These are phyloP conservation scores for Ustilago trichophora DNA, from an alignment of 1,284 basidiomycete species.

Conservation along the genomic window DNA sequence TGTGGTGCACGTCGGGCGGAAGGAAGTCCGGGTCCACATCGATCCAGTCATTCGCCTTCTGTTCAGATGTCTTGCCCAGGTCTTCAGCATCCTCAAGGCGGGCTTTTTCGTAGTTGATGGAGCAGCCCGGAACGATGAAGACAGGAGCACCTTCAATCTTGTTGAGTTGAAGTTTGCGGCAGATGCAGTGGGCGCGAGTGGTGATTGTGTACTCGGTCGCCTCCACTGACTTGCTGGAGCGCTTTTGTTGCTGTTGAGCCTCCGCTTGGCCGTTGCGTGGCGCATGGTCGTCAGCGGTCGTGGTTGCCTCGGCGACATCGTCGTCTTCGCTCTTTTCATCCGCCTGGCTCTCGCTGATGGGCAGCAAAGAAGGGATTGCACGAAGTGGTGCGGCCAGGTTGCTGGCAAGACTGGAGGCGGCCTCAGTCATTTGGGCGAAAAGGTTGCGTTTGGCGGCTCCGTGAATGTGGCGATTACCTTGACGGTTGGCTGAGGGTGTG, in stretches of 20 bases:
- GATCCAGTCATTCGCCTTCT: conserved; percentile 29
- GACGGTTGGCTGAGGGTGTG: conserved; percentile 36
- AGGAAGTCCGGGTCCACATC: conserved; percentile 44
- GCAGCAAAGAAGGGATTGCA: conserved; percentile 26
- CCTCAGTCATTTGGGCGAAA: conserved; percentile 28
- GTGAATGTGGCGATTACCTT: conserved; percentile 40
- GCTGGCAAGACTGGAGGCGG: conserved; percentile 29
- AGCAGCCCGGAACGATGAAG: conserved; percentile 48
- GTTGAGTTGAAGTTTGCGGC: conserved; percentile 20
- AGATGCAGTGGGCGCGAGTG: conserved; percentile 36
- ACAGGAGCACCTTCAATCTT: conserved; percentile 23
- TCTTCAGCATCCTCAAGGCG: conserved; percentile 26
- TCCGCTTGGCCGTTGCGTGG: neutral
- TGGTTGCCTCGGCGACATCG: neutral
- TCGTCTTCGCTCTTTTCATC: conserved; percentile 10
- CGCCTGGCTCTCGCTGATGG: conserved; percentile 28
- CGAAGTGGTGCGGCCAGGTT: conserved; percentile 30
- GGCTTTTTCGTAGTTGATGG: conserved; percentile 36
- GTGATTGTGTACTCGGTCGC: conserved; percentile 19
- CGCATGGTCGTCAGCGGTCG: neutral
- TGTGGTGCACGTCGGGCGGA: conserved; percentile 36
- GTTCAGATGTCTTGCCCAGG: conserved; percentile 21
- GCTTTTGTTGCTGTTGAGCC: neutral
- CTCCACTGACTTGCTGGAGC: neutral
- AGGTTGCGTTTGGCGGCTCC: conserved; percentile 30